Base-by-base conservation (phyloP, 371 early-diverging fungal species). In the Coelomomyces lativittatus region DNA sequence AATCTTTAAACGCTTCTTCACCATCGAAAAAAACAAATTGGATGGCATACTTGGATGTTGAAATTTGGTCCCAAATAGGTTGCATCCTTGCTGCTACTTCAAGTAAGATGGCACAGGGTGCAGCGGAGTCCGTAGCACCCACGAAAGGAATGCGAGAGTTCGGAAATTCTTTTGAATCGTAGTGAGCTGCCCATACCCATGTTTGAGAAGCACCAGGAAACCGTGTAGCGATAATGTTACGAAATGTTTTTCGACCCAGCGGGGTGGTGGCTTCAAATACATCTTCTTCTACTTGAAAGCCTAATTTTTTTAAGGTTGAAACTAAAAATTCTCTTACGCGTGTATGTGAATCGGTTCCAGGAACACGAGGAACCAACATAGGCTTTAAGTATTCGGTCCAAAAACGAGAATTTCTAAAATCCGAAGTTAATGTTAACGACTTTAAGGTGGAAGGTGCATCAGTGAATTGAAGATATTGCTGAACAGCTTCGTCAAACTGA, bases 1-100 rank as follows among this genome's bases (percentile, higher is more conserved):
- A 92, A 0, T 69, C 51, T 14, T 54, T 54, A 56, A 87, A 88
- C 1, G 93, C 91, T 57, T 95, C 96, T 52, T 95, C 96, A 23
- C 96, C 96, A 59, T 95, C 96, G 54, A 95, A 93, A 53, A 95
- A 95, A 17, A 93, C 70, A 30, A 95, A 44, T 55, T 95, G 89
- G 28, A 91, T 25, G 0, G 85, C 82, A 15, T 75, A 63, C 14
- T 78, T 69, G 19, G 54, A 37, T 26, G 31, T 28, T 36, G 45
- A 44, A 45, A 26, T 35, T 31, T 37, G 11, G 47, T 28, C 31
- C 12, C 39, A 27, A 1, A 12, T 26, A 2, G 31, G 27, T 40
- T 54, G 36, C 9, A 53, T 19, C 31, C 46, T 38, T 0, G 29
- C 27, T 4, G 89, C 93, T 25, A 91, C 43, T 44, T 88, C 82